Evolutionary conservation across 805 yeast species (phyloP), one percentile per base, ranked within the genome.

Genomic region (Lachancea dasiensis): DNA sequence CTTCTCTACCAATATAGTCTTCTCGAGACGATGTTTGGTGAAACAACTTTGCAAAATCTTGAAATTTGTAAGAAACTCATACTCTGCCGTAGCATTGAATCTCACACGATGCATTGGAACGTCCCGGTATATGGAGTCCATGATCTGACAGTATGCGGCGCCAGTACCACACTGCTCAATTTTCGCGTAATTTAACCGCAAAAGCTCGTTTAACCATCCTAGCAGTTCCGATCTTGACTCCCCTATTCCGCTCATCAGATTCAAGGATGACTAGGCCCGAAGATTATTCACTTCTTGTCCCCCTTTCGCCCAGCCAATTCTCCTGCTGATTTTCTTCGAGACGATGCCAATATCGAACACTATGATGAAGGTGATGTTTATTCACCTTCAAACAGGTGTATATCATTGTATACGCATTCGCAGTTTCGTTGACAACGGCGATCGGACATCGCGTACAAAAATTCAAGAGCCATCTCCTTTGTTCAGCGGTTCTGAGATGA

Each of bases 131-230:
- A 92, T 78, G 6, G 87, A 76, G 60, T 92, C 97, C 67, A 90
- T 70, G 27, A 92, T 72, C 64, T 89, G 96, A 60, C 97, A 87
- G 58, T 86, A 90, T 1, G 86, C 90, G 1, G 96, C 96, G 2
- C 99, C 99, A 2, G 83, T 76, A 13, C 99, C 99, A 56, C 96
- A 81, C 60, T 89, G 89, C 56, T 92, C 98, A 1, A 92, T 81
- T 56, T 83, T 86, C 25, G 77, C 68, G 51, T 84, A 75, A 45
- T 77, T 68, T 28, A 87, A 61, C 30, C 72, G 72, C 32, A 86
- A 68, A 3, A 84, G 71, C 29, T 73, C 68, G 54, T 90, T 90
- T 48, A 92, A 69, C 97, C 97, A 92, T 39, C 71, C 73, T 39
- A 92, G 63, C 13, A 92, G 70, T 50, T 86, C 96, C 30, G 80